Evolutionary conservation across 2,329 filamentous ascomycete genomes (phyloP).

Genomic region (Elsinoe arachidis): DNA sequence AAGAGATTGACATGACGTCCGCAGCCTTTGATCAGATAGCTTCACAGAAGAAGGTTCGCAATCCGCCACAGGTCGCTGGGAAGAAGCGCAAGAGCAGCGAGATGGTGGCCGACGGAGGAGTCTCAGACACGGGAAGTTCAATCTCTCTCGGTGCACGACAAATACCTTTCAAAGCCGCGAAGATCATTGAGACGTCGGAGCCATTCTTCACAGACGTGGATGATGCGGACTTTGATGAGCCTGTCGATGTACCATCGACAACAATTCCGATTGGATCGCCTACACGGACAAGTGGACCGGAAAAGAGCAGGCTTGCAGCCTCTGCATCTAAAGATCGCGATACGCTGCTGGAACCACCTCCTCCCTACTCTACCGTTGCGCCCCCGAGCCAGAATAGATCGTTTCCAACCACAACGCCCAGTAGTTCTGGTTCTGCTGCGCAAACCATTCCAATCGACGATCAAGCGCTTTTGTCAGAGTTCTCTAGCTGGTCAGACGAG

Average conservation of each 20-base stretch:
- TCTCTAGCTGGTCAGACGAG: background rate
- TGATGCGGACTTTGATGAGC: background rate
- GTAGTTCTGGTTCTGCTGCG: conserved; percentile 6
- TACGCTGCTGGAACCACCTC: conserved; percentile 25
- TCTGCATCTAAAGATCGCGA: conserved; percentile 20
- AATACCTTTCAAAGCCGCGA: background rate
- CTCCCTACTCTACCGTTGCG: conserved; percentile 40
- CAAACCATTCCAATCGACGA: background rate
- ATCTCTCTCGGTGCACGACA: background rate
- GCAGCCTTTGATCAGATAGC: conserved; percentile 19
- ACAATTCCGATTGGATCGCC: background rate
- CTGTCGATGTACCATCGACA: background rate
- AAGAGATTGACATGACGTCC: conserved; percentile 28
- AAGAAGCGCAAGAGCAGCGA: conserved; percentile 42
- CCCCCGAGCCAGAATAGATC: conserved; percentile 15
- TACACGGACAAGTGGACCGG: conserved; percentile 22
- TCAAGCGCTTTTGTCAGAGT: conserved; percentile 13
- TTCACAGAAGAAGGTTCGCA: conserved; percentile 2
- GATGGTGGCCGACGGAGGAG: conserved; percentile 25
- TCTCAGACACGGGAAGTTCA: background rate
- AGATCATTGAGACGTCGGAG: background rate
- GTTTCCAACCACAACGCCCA: background rate
- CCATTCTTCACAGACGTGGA: background rate
- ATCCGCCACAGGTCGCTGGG: conserved; percentile 15
- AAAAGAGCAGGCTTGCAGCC: no score